These are phyloP conservation scores for Neoboletus brunneissimus DNA, from an alignment of 768 basidiomycete genomes.

Conservation along the genomic window DNA sequence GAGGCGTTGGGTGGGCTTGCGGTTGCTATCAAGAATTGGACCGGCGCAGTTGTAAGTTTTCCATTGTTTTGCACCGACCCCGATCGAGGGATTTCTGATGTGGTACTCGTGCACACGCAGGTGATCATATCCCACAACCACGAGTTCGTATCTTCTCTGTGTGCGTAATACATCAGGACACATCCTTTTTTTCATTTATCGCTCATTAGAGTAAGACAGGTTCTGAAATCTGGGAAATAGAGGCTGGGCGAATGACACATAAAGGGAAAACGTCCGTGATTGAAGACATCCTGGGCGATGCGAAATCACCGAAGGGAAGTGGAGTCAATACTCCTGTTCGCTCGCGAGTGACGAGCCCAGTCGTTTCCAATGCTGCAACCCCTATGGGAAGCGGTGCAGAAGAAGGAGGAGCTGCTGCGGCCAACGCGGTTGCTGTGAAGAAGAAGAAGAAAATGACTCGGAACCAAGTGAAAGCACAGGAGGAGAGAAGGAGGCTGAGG, in stretches of 20 bases:
- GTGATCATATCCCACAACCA: constrained; percentile 79
- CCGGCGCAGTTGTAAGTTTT: constrained; percentile 57
- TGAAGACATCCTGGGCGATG: constrained; percentile 78
- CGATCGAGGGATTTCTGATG: constrained; percentile 13
- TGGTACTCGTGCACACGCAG: constrained; percentile 4
- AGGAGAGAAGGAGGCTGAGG: constrained; percentile 77
- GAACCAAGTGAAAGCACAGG: constrained; percentile 85
- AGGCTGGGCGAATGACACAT: constrained; percentile 77
- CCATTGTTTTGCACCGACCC: constrained; percentile 9
- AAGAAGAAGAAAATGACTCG: constrained; percentile 93
- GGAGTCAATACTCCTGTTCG: constrained; percentile 67
- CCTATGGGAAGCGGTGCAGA: constrained; percentile 80
- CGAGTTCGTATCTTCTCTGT: constrained; percentile 61
- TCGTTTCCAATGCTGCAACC: constrained; percentile 67
- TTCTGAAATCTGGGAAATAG: constrained; percentile 94
- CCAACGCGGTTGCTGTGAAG: constrained; percentile 41
- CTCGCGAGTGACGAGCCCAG: constrained; percentile 69
- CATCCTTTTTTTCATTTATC: constrained; percentile 11
- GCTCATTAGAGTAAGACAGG: constrained; percentile 41
- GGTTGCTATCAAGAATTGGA: constrained; percentile 86
- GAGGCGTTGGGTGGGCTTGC: constrained; percentile 94
- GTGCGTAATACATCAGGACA: constrained; percentile 42
- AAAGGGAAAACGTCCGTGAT: constrained; percentile 85
- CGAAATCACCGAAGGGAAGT: constrained; percentile 67
- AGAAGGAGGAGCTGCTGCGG: constrained; percentile 40